Evolutionary conservation across 2,329 filamentous ascomycete species (phyloP), one percentile per base, ranked within the genome.

Genomic region (Alternaria triticina): DNA sequence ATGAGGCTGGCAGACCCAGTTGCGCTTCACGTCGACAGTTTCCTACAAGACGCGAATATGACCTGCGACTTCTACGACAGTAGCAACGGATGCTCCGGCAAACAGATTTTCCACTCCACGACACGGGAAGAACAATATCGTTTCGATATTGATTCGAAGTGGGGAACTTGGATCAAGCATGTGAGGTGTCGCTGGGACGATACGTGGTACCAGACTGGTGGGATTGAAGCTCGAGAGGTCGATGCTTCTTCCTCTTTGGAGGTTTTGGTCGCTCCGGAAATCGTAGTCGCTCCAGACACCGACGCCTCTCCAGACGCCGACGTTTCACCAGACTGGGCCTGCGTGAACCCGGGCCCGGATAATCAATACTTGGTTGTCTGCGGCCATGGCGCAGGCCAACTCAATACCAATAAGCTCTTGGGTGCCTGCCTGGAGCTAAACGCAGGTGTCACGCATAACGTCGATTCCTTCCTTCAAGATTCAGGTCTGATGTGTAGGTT

Each of bases 181-280:
- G 27, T 28, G 9, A 11, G 27, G 27, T 28, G 11, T 28, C 11
- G 11, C 4, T 28, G 11, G 5, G 27, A 28, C 27, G 27, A 28
- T 28, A 28, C 27, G 27, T 28, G 27, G 27, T 11, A 12, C 10
- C 27, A 28, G 9, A 9, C 27, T 28, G 10, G 27, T 28, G 27
- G 11, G 11, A 3, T 40, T 3, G 36, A 40, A 40, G 36, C 36
- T 40, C 36, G 36, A 40, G 36, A 40, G 15, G n/a, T 40, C n/a
- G 36, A 3, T 40, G 36, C 0, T 17, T 15, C 33, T 17, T 40
- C 36, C 36, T 40, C 33, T 3, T 1, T 15, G 1, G 33, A 10
- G 4, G n/a, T 40, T 1, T 1, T n/a, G 0, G 33, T 40, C 1
- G 15, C 36, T 40, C n/a, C n/a, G 3, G n/a, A 17, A 3, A 17